Base-by-base conservation (phyloP, 108 stramenopile genomes). In the Skeletonema costatum region DNA sequence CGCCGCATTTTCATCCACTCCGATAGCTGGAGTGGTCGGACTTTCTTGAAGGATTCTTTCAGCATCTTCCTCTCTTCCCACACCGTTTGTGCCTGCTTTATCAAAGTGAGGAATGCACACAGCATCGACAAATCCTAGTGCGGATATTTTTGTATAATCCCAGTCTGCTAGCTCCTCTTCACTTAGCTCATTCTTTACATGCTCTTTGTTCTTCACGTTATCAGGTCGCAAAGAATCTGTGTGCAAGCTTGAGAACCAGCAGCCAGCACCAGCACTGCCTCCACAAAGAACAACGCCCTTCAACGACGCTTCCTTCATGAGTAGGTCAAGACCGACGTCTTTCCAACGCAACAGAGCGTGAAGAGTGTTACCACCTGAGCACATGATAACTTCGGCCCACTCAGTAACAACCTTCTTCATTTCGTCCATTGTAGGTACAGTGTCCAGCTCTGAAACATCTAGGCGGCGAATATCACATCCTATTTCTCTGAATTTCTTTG, bases 101-200 rank as follows among this genome's bases (percentile, higher is more conserved):
- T 80, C 74, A 51, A 63, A 75, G 35, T 80, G 79, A 9, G 79
- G 79, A 2, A 80, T 67, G 58, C 73, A 74, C 73, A 80, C 63
- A 6, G 79, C 79, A 53, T 71, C 56, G 19, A 80, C 69, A 42
- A 80, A 75, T 2, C 79, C 79, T 6, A 80, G 21, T 6, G 67
- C 73, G 6, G 73, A 69, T 21, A 80, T 80, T 35, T 70, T 74
- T n/a, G 63, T 69, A 32, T 69, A 80, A 32, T 63, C 60, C 79
- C 79, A 80, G 62, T 80, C 65, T 10, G 64, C 19, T 21, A 68
- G 46, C 39, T 80, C 79, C 62, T 80, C 74, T 32, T 74, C 79
- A 30, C 17, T 38, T 11, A 80, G 19, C n/a, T 80, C 79, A 53
- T 51, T 42, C 3, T 61, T 31, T 9, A 69, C 68, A 16, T 38